A percentile compares a stretch with the other conserved stretches of the same genome.
Conservation (phyloP, 495 filamentous ascomycete species). For the Bombardia bombarda region DNA sequence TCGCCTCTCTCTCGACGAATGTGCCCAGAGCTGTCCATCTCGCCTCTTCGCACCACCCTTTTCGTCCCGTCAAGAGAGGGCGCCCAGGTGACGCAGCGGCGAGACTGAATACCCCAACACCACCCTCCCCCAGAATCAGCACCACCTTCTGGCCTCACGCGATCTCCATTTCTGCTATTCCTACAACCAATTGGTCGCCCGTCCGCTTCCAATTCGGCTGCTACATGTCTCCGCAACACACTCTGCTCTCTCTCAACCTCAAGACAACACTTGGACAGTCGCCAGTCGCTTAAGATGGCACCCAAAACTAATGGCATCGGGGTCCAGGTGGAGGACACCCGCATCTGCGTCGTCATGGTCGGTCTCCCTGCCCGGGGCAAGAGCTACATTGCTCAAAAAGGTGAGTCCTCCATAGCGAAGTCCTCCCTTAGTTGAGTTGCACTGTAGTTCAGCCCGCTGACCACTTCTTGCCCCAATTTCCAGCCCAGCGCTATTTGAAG, state of each 20-base stretch:
- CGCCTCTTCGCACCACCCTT: not conserved
- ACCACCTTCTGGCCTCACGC: slow-evolving; percentile 15
- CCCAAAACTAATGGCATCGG: slow-evolving; percentile 39
- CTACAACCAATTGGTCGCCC: not conserved
- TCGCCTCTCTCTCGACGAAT: not conserved
- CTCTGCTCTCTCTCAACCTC: slow-evolving; percentile 2
- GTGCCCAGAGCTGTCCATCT: not conserved
- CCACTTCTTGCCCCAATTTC: slow-evolving; percentile 1
- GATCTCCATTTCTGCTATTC: slow-evolving; percentile 9
- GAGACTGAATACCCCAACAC: not conserved
- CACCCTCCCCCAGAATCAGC: not conserved
- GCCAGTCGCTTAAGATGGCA: slow-evolving; percentile 27
- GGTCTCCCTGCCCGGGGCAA: slow-evolving; percentile 92
- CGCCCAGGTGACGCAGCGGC: not conserved
- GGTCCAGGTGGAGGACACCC: slow-evolving; percentile 81
- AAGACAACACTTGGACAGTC: slow-evolving; percentile 3
- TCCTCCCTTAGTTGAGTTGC: too few species aligned
- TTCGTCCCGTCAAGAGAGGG: not conserved
- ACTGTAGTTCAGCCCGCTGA: too few species aligned
- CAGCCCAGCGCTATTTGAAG: slow-evolving; percentile 88
- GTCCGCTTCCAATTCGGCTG: slow-evolving; percentile 9
- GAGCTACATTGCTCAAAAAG: slow-evolving; percentile 94
- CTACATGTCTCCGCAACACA: slow-evolving; percentile 24
- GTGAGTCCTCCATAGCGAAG: slow-evolving; percentile 51
- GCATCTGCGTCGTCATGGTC: slow-evolving; percentile 98